Percentiles rank a stretch among this genome's conserved stretches.
These are phyloP conservation scores for Ustilago crameri DNA, from an alignment of 1,284 basidiomycete genomes.

Conservation along the genomic window DNA sequence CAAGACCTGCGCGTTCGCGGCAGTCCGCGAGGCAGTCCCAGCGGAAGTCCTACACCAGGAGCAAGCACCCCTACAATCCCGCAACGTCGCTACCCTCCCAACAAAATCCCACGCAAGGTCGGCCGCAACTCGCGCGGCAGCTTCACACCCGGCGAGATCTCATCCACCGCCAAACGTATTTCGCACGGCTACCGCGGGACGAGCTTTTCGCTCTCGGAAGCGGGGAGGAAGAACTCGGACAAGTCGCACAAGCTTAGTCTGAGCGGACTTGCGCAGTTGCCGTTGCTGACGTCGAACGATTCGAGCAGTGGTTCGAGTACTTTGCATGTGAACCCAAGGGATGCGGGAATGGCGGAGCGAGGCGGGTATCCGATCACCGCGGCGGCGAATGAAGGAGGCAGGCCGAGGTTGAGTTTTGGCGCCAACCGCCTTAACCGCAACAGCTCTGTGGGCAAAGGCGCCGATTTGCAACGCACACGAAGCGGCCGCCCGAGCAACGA, in stretches of 20 bases:
- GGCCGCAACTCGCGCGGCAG: slow-evolving; percentile 39
- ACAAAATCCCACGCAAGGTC: slow-evolving; percentile 24
- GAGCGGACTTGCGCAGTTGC: slow-evolving; percentile 22
- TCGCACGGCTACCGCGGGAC: slow-evolving; percentile 47
- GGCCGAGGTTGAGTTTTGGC: slow-evolving; percentile 22
- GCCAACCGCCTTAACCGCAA: slow-evolving; percentile 24
- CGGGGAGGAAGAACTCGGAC: slow-evolving; percentile 29
- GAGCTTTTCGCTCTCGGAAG: slow-evolving; percentile 32
- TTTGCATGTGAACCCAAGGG: slow-evolving; percentile 32
- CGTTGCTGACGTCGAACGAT: slow-evolving; percentile 35
- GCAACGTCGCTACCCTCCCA: slow-evolving; percentile 31
- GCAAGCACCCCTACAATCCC: slow-evolving; percentile 14
- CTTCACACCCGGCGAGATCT: slow-evolving; percentile 16
- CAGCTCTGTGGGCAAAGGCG: slow-evolving; percentile 41
- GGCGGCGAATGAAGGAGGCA: slow-evolving; percentile 16
- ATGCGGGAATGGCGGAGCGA: slow-evolving; percentile 39
- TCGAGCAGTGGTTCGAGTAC: slow-evolving; percentile 44
- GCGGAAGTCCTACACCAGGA: slow-evolving; percentile 30
- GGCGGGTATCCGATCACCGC: slow-evolving; percentile 42
- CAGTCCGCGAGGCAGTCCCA: slow-evolving; percentile 32
- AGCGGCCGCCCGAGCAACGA: slow-evolving; percentile 22
- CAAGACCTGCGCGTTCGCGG: slow-evolving; percentile 44
- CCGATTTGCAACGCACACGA: slow-evolving; percentile 38
- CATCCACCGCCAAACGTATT: slow-evolving; percentile 20
- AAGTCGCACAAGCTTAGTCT: slow-evolving; percentile 30